Evolutionary conservation across 1,284 basidiomycete genomes (phyloP), one percentile per base, ranked within the genome.

Genomic region (Leccinum angustisporum): DNA sequence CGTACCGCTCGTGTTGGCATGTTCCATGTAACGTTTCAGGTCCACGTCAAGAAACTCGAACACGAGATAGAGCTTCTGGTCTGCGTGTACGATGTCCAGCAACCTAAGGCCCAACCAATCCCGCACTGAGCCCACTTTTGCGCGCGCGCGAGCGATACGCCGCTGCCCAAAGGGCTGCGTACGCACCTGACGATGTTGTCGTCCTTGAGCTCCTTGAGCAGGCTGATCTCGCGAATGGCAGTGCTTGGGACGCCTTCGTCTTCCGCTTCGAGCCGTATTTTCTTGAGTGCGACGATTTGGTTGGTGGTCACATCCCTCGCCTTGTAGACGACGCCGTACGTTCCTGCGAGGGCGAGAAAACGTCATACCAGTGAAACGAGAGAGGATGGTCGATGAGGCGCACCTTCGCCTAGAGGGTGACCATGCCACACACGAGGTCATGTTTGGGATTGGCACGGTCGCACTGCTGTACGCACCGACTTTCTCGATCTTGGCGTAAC

Each of bases 281-380:
- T 98, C 86, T 99, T 99, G 72, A 96, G 81, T 55, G 95, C 95
- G 57, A 95, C 96, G 69, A 94, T 86, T 76, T 87, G 74, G 78
- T 92, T 86, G 58, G 86, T 87, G 68, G 79, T 81, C 74, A 87
- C 77, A 76, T 94, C 87, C 73, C 87, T 86, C 65, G 89, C 94
- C 77, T 95, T 95, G 85, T 98, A 98, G 18, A 99, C 97, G 60
- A 98, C 97, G 66, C 97, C 97, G 70, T 99, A 99, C 54, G 97
- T 99, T 70, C 97, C 97, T 98, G 70, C 38, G 52, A 48, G n/a
- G n/a, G 48, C 25, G 38, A 60, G 54, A n/a, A 13, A 56, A 18
- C 54, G 70, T 63, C 56, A 75, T 40, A 14, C 58, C 54, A 64
- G 55, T 6, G 48, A 30, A 30, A 25, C 4, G 21, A 18, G 38